Percentiles rank a stretch among this genome's conserved stretches.
These are phyloP conservation scores for Hemerocallis citrina DNA, from an alignment of 106 monocot species.

Conservation along the genomic window DNA sequence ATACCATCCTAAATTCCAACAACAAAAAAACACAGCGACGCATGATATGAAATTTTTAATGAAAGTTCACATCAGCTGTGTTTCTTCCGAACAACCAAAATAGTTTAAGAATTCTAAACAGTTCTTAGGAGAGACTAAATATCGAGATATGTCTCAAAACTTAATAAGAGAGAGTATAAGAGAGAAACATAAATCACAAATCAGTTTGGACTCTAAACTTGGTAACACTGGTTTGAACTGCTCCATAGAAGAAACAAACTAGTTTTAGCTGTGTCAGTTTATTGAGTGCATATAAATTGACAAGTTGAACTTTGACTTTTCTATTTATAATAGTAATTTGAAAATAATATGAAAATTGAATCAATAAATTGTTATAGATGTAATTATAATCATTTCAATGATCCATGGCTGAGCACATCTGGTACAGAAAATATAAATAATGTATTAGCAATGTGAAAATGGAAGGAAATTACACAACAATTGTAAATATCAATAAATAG, in stretches of 20 bases:
- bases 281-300: not conserved
- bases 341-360: not conserved
- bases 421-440: not conserved
- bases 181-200: not conserved
- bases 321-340: not conserved
- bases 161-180: no score
- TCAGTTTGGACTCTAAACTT: no score
- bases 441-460: not conserved
- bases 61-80: slow-evolving; percentile 8
- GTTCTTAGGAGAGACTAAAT: not conserved
- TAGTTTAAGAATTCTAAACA: not conserved
- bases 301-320: not conserved
- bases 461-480: not conserved
- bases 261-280: not conserved
- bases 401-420: not conserved
- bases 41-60: slow-evolving; percentile 54
- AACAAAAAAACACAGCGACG: slow-evolving; percentile 55
- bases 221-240: no score
- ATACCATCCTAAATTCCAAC: slow-evolving; percentile 97
- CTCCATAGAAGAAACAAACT: no score
- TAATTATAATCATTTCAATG: not conserved
- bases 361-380: not conserved
- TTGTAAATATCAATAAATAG: not conserved
- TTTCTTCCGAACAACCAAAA: not conserved
- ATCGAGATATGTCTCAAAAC: no score